These are phyloP conservation scores for Astrephomene gubernaculifera DNA, from an alignment of 139 green algal genomes.

Conservation along the genomic window DNA sequence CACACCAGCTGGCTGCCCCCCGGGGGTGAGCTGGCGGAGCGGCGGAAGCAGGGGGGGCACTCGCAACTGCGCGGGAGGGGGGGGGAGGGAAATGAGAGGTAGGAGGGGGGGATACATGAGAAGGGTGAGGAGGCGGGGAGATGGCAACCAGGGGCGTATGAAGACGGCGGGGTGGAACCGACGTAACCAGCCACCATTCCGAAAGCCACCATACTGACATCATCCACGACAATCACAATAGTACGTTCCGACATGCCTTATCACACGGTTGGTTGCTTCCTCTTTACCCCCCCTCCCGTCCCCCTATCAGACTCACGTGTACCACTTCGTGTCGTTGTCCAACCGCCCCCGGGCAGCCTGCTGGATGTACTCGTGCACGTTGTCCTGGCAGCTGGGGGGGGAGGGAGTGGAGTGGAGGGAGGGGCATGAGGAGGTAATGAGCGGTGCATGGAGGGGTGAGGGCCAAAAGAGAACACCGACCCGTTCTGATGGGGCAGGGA, in stretches of 20 bases:
- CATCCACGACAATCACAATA: not conserved
- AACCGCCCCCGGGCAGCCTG: constrained; percentile 35
- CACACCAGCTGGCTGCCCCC: constrained; percentile 43
- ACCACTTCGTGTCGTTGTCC: constrained; percentile 22
- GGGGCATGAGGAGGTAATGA: not conserved
- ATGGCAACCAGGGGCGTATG: not conserved
- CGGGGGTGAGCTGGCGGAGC: not conserved
- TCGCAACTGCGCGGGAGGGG: not conserved
- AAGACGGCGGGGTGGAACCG: not conserved
- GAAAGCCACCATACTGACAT: too few species aligned
- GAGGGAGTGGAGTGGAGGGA: not conserved
- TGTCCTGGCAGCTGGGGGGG: constrained; percentile 67
- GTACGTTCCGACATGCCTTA: not conserved
- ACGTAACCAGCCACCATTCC: too few species aligned
- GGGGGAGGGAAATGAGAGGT: not conserved
- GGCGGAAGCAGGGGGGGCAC: constrained; percentile 34
- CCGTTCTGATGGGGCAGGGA: too few species aligned
- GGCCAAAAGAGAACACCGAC: too few species aligned
- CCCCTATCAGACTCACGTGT: not conserved
- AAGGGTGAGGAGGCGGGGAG: not conserved
- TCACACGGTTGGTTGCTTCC: not conserved
- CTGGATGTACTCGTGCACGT: constrained; percentile 51
- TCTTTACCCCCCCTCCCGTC: not conserved
- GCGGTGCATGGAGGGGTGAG: not conserved
- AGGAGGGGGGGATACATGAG: not conserved